Evolutionary conservation across 495 filamentous ascomycete genomes (phyloP).

Genomic region (Daldinia grandis): DNA sequence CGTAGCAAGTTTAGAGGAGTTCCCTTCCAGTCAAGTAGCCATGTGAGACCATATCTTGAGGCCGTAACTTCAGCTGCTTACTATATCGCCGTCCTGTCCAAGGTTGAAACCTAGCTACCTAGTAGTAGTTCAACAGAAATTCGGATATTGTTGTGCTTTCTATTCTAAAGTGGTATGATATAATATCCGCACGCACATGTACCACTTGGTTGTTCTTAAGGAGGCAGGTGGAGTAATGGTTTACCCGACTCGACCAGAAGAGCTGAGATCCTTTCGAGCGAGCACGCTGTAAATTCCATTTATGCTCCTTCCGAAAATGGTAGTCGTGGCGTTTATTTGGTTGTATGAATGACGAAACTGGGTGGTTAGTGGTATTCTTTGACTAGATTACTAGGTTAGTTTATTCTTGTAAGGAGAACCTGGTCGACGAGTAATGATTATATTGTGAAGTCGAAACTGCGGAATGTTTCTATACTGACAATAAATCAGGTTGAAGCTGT

Average conservation of each 20-base stretch:
- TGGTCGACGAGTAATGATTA: neutral
- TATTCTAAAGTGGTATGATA: neutral
- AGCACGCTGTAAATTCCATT: neutral
- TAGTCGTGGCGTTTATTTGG: neutral
- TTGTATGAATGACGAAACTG: constrained; percentile 1
- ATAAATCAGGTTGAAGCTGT: too few relatives aligned
- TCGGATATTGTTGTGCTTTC: neutral
- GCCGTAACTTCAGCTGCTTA: constrained; percentile 10
- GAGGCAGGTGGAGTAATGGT: constrained; percentile 12
- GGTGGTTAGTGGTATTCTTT: neutral
- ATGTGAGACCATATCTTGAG: neutral
- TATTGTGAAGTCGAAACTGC: neutral
- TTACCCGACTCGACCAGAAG: constrained; percentile 5
- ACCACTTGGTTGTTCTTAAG: neutral
- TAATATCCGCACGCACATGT: neutral
- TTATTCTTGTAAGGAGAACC: neutral
- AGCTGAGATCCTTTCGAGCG: constrained; percentile 10
- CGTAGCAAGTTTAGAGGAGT: constrained; percentile 1
- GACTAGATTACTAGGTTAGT: neutral
- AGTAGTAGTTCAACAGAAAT: neutral
- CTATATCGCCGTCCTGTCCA: neutral
- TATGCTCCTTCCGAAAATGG: constrained; percentile 8
- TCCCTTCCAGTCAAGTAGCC: neutral
- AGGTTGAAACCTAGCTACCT: neutral
- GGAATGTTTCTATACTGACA: neutral